phyloP scores from a whole-genome alignment of 1,284 basidiomycete species.

The Cryptococcus hybrid region DNA sequence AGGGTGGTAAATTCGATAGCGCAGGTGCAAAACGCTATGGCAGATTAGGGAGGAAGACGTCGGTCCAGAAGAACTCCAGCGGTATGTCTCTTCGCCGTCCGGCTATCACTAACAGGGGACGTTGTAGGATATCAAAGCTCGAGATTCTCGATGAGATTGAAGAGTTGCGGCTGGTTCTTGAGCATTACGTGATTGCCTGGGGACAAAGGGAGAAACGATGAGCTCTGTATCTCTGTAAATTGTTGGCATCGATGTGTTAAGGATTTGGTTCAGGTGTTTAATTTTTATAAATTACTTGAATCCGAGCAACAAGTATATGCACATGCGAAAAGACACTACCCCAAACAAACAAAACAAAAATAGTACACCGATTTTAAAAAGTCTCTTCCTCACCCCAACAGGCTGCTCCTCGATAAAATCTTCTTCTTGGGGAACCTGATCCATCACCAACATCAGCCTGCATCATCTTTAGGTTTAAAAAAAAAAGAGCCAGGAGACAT shows the following conservation, averaged over 20 bases:
- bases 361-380: constrained; percentile 24
- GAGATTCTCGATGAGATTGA: constrained; percentile 90
- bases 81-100: constrained; percentile 53
- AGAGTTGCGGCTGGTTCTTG: constrained; percentile 80
- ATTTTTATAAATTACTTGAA: no score
- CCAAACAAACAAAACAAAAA: no score
- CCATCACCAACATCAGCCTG: neutral
- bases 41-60: constrained; percentile 64
- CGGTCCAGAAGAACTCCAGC: constrained; percentile 58
- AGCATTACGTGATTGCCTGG: constrained; percentile 86
- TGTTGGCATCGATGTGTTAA: no score
- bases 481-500: constrained; percentile 31
- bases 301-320: neutral
- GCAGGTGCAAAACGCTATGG: constrained; percentile 64
- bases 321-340: neutral
- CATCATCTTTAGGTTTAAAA: neutral
- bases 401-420: constrained; percentile 53
- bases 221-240: constrained; percentile 4
- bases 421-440: constrained; percentile 42
- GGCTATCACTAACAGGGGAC: neutral
- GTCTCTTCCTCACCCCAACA: constrained; percentile 58
- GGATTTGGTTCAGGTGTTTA: no score
- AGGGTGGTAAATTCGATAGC: constrained; percentile 54
- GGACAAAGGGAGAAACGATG: constrained; percentile 46
- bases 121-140: constrained; percentile 61